phyloP scores from a whole-genome alignment of 768 basidiomycete species.

The Amylocystis lapponica region DNA sequence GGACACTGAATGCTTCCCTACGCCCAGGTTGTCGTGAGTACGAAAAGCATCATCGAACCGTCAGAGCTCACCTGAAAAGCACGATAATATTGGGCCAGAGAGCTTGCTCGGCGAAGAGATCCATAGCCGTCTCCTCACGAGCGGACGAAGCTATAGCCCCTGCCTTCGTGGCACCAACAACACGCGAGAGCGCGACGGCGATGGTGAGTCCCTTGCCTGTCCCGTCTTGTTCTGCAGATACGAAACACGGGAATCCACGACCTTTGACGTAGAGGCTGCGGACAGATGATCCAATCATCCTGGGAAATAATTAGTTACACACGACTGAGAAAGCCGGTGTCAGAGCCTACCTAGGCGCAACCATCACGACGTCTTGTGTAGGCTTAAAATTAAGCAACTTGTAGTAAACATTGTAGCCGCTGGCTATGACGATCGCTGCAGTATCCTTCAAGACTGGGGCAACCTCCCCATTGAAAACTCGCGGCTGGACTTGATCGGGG shows the following conservation, averaged over 20 bases:
- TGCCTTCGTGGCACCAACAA: slow-evolving; percentile 56
- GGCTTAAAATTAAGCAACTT: slow-evolving; percentile 49
- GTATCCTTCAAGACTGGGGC: slow-evolving; percentile 43
- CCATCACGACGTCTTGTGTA: slow-evolving; percentile 58
- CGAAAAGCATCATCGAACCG: not conserved
- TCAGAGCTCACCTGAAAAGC: slow-evolving; percentile 41
- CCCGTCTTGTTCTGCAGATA: slow-evolving; percentile 60
- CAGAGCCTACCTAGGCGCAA: slow-evolving; percentile 46
- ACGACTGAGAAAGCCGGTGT: not conserved
- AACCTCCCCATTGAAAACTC: slow-evolving; percentile 52
- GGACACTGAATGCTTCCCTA: slow-evolving; percentile 55
- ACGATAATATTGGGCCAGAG: slow-evolving; percentile 65
- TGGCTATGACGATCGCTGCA: slow-evolving; percentile 51
- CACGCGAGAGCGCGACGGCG: slow-evolving; percentile 50
- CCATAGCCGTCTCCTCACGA: slow-evolving; percentile 59
- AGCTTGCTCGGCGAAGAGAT: slow-evolving; percentile 59
- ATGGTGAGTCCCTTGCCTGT: slow-evolving; percentile 39
- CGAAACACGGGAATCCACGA: slow-evolving; percentile 59
- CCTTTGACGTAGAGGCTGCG: slow-evolving; percentile 54
- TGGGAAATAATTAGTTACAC: slow-evolving; percentile 14
- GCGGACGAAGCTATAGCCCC: slow-evolving; percentile 61
- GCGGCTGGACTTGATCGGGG: slow-evolving; percentile 60
- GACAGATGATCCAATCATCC: slow-evolving; percentile 66
- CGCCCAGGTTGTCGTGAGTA: not conserved
- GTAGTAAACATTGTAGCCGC: slow-evolving; percentile 62